Percentiles rank a stretch among this genome's conserved stretches.
These are phyloP conservation scores for Thymus mandschuricus DNA, from an alignment of 257 asterid species.

Conservation along the genomic window DNA sequence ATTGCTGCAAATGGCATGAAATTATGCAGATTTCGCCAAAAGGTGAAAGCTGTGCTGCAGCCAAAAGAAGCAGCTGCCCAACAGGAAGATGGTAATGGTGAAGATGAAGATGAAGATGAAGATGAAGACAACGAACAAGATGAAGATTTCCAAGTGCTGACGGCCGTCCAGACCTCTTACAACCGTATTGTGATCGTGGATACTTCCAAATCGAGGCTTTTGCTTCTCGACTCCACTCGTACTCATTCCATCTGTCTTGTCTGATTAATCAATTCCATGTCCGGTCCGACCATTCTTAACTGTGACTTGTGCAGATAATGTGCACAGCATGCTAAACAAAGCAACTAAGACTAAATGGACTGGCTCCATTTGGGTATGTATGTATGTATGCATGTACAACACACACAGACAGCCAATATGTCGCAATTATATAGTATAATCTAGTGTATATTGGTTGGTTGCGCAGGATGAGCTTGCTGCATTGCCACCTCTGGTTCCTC, in stretches of 20 bases:
- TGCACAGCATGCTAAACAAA: constrained; percentile 68
- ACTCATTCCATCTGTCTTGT: not conserved
- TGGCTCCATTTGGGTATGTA: constrained; percentile 70
- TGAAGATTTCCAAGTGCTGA: constrained; percentile 47
- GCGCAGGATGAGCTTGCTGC: constrained; percentile 78
- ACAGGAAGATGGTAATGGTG: not conserved
- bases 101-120: not conserved
- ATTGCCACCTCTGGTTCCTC: constrained; percentile 68
- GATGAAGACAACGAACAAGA: constrained; percentile 21
- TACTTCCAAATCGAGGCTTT: constrained; percentile 54
- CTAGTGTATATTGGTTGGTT: constrained; percentile 3
- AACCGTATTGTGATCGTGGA: constrained; percentile 66
- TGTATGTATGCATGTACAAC: not conserved
- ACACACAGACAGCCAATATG: too few species aligned
- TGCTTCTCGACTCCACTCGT: constrained; percentile 77
- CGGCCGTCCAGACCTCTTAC: constrained; percentile 49
- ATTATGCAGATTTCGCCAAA: not conserved
- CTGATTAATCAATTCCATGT: not conserved
- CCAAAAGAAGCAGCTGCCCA: not conserved
- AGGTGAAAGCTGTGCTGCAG: constrained; percentile 26
- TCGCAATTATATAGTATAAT: not conserved
- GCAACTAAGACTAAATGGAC: constrained; percentile 59
- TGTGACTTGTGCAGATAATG: constrained; percentile 54
- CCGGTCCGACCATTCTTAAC: not conserved
- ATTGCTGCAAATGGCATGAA: not conserved